Base-by-base conservation (phyloP, 2,329 filamentous ascomycete species). In the Pseudogymnoascus sp. region DNA sequence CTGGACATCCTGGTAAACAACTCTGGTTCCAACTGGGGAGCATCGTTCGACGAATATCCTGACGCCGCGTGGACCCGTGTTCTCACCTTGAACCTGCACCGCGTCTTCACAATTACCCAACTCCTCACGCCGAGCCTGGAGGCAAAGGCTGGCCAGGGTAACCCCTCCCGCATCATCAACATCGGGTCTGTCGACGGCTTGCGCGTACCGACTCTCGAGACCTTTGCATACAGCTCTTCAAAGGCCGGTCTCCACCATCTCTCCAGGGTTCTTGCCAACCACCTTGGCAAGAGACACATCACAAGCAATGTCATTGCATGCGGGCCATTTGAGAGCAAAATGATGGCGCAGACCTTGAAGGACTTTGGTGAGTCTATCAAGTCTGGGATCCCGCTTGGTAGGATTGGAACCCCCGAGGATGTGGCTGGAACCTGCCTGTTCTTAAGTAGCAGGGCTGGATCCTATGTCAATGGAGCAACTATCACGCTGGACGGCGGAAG, bases 351-450 rank as follows among this genome's bases (percentile, higher is more conserved):
- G 1, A 90, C 88, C 74, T 80, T 87, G 68, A 76, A 83, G 62
- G 78, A 85, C 33, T 81, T 80, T 63, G 77, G 80, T 58, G 81
- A 83, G 4, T 72, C 72, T 6, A 86, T 89, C 67, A 78, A 79
- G 63, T 75, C 74, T 0, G 80, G 84, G 3, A 85, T 88, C 64
- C 89, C 89, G 8, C 70, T 91, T 67, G 81, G 83, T 0, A 76
- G 89, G 33, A 88, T 91, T 68, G 89, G 89, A 0, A 81, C 76
- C 16, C 82, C 86, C 0, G 76, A 86, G 71, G 89, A 92, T 72
- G 85, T 90, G 3, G 88, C 87, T 0, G 88, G 88, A 0, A 81
- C 87, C 10, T 90, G 88, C 71, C 74, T 92, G 62, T 92, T 88
- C 74, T 73, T 92, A 70, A 79, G 81, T 39, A 88, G 86, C 68